Evolutionary conservation across 495 filamentous ascomycete species (phyloP).

Genomic region (Aspergillus diversus): DNA sequence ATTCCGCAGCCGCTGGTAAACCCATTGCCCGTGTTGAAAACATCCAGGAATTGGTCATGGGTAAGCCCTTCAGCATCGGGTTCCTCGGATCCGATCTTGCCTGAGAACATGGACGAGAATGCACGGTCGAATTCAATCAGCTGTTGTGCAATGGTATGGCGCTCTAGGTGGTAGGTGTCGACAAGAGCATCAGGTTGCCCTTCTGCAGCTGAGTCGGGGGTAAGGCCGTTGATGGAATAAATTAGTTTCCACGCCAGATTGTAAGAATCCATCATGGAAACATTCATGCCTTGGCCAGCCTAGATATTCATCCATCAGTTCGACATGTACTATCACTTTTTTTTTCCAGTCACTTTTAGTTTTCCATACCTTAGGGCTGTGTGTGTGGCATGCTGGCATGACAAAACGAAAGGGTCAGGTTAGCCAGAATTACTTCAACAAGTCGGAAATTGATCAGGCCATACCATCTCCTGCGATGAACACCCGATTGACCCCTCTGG

Average conservation of each 20-base stretch:
- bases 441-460: not conserved
- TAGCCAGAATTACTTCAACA: not conserved
- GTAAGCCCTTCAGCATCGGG: constrained; percentile 42
- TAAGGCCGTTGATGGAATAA: constrained; percentile 66
- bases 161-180: constrained; percentile 70
- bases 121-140: constrained; percentile 73
- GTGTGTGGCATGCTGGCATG: constrained; percentile 54
- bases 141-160: constrained; percentile 68
- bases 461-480: constrained; percentile 70
- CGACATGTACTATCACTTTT: not conserved
- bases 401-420: constrained; percentile 1
- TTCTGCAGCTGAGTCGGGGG: constrained; percentile 24
- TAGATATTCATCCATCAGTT: constrained; percentile 30
- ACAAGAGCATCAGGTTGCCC: constrained; percentile 59
- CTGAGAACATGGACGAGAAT: constrained; percentile 57
- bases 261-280: constrained; percentile 79
- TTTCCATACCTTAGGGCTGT: constrained; percentile 65
- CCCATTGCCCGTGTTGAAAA: constrained; percentile 48
- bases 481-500: constrained; percentile 50
- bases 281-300: constrained; percentile 90
- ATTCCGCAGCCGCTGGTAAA: constrained; percentile 54
- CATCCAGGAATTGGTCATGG: constrained; percentile 56
- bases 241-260: constrained; percentile 88
- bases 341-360: not conserved
- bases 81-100: constrained; percentile 45